phyloP scores from a whole-genome alignment of 352 stramenopile species.

The Phytophthora brassicae region DNA sequence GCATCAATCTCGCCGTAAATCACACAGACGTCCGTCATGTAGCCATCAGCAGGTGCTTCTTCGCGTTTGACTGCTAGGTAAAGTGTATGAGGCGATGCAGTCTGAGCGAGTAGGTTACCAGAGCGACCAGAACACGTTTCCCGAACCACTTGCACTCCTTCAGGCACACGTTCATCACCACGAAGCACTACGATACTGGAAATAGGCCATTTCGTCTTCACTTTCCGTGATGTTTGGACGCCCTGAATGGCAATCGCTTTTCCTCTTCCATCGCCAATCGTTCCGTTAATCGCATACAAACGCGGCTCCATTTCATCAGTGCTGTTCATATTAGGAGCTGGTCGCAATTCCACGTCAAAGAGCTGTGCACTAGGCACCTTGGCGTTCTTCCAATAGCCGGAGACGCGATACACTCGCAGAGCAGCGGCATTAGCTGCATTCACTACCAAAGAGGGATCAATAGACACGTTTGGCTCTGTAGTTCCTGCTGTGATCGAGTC shows the following conservation, averaged over 20 bases:
- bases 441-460: constrained; percentile 1
- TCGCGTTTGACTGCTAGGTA: constrained; percentile 79
- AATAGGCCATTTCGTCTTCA: constrained; percentile 78
- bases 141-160: constrained; percentile 64
- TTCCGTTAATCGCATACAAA: constrained; percentile 61
- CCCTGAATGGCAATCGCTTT: constrained; percentile 56
- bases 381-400: constrained; percentile 71
- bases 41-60: constrained; percentile 44
- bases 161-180: constrained; percentile 71
- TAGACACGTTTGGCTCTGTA: constrained; percentile 13
- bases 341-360: constrained; percentile 73
- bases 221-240: constrained; percentile 56
- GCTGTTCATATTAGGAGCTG: constrained; percentile 22
- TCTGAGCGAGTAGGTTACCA: constrained; percentile 77
- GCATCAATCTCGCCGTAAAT: constrained; percentile 88
- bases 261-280: constrained; percentile 68
- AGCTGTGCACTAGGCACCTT: constrained; percentile 76
- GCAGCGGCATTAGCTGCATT: constrained; percentile 2
- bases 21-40: constrained; percentile 75
- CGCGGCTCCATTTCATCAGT: constrained; percentile 12
- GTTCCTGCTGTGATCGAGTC: constrained; percentile 32
- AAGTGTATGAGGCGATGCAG: constrained; percentile 65
- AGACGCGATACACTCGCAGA: constrained; percentile 49
- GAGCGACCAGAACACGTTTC: constrained; percentile 73
- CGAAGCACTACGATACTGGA: constrained; percentile 72